Percentiles rank a stretch among this genome's conserved stretches.
Evolutionary conservation across 306 rosid genomes (phyloP).

Genomic region (Trifolium dubium): DNA sequence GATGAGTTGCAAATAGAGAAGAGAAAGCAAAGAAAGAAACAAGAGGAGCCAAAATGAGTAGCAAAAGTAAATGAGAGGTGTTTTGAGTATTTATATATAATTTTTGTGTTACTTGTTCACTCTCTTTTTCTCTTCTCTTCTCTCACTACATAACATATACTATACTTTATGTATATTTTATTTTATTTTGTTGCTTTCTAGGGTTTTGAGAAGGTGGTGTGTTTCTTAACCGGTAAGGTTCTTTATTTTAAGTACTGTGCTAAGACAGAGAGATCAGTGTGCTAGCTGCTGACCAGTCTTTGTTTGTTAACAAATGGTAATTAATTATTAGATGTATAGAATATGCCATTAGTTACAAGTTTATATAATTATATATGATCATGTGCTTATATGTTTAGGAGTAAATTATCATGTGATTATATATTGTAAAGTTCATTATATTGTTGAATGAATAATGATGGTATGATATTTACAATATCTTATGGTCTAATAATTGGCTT

Average conservation of each 20-base stretch:
- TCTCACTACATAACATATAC: slow-evolving; percentile 6
- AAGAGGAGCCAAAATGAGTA: slow-evolving; percentile 40
- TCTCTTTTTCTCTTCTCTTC: not conserved
- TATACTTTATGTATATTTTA: slow-evolving; percentile 53
- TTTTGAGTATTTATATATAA: slow-evolving; percentile 71
- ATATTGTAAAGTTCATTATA: too few species aligned
- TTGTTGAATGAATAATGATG: too few species aligned
- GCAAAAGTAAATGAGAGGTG: slow-evolving; percentile 58
- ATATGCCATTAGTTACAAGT: not conserved
- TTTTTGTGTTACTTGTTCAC: slow-evolving; percentile 5
- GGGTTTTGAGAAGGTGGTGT: slow-evolving; percentile 67
- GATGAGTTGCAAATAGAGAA: slow-evolving; percentile 33
- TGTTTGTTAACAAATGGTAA: slow-evolving; percentile 1
- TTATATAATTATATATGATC: not conserved
- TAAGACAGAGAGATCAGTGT: slow-evolving; percentile 29
- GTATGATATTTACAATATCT: too few species aligned
- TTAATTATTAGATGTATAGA: not conserved
- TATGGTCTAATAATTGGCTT: too few species aligned
- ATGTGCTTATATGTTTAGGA: too few species aligned
- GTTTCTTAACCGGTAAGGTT: slow-evolving; percentile 71
- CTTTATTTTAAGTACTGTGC: slow-evolving; percentile 41
- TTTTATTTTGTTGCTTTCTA: slow-evolving; percentile 57
- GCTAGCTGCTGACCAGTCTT: slow-evolving; percentile 31
- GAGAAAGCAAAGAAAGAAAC: slow-evolving; percentile 42
- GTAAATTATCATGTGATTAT: too few species aligned